phyloP scores from a whole-genome alignment of 2,329 filamentous ascomycete genomes.

The Colletotrichum sp. region DNA sequence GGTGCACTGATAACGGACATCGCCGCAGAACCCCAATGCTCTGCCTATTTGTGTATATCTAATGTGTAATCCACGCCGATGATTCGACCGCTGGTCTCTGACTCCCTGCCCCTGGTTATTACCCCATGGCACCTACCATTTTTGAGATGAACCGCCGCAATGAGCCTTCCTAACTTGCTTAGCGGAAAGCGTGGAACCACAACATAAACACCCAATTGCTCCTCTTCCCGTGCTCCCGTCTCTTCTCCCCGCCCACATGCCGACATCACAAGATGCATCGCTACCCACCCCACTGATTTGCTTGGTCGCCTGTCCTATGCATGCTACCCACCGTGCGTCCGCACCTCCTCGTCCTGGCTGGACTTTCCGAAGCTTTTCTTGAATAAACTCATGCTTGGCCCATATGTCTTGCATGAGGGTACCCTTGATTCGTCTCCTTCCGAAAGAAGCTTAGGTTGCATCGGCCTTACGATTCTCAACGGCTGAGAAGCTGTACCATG shows the following conservation, averaged over 20 bases:
- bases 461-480: background rate
- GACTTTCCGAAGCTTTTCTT: background rate
- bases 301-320: background rate
- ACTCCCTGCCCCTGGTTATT: background rate
- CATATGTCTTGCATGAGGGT: background rate
- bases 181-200: background rate
- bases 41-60: background rate
- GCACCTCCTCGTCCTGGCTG: background rate
- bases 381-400: background rate
- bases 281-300: background rate
- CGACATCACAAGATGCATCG: background rate
- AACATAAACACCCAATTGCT: background rate
- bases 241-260: background rate
- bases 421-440: background rate
- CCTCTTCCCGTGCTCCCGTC: background rate
- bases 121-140: constrained; percentile 9
- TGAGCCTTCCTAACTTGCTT: constrained; percentile 12
- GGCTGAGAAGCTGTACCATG: background rate
- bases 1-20: background rate
- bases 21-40: background rate
- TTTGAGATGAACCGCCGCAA: background rate
- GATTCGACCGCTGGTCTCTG: background rate
- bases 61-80: background rate
- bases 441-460: background rate
- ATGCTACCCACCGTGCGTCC: background rate